A percentile compares a stretch with the other conserved stretches of the same genome.
Evolutionary conservation across 2,329 filamentous ascomycete species (phyloP).

Genomic region (Epichloe elymi): DNA sequence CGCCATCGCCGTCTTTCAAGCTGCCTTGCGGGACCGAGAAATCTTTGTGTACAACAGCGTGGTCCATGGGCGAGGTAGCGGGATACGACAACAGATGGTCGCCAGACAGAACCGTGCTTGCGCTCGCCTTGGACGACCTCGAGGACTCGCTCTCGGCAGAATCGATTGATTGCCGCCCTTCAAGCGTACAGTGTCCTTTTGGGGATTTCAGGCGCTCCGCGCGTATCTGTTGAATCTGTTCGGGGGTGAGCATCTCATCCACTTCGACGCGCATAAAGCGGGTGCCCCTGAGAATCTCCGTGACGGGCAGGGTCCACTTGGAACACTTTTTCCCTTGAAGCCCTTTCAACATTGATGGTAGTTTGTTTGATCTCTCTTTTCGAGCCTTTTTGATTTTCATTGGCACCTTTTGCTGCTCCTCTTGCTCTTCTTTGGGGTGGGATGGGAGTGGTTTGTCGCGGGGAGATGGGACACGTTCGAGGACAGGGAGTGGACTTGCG

Average conservation of each 20-base stretch:
- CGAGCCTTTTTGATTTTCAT: background rate
- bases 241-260: slow-evolving; percentile 34
- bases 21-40: background rate
- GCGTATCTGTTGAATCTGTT: background rate
- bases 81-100: background rate
- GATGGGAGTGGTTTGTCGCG: slow-evolving; percentile 3
- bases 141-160: background rate
- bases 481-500: background rate
- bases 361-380: background rate
- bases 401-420: too few relatives aligned
- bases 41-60: slow-evolving; percentile 1
- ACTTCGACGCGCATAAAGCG: slow-evolving; percentile 42
- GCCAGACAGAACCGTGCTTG: background rate
- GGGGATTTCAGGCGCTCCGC: background rate
- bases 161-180: slow-evolving; percentile 1
- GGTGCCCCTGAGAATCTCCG: slow-evolving; percentile 41
- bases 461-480: background rate
- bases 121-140: background rate
- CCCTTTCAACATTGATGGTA: background rate
- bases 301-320: slow-evolving; percentile 41
- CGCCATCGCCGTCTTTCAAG: background rate
- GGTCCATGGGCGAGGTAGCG: background rate
- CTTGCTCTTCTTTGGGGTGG: slow-evolving; percentile 11
- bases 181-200: background rate
- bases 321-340: slow-evolving; percentile 13